Evolutionary conservation across 495 filamentous ascomycete species (phyloP).

Genomic region (Beverwykella pulmonaria): DNA sequence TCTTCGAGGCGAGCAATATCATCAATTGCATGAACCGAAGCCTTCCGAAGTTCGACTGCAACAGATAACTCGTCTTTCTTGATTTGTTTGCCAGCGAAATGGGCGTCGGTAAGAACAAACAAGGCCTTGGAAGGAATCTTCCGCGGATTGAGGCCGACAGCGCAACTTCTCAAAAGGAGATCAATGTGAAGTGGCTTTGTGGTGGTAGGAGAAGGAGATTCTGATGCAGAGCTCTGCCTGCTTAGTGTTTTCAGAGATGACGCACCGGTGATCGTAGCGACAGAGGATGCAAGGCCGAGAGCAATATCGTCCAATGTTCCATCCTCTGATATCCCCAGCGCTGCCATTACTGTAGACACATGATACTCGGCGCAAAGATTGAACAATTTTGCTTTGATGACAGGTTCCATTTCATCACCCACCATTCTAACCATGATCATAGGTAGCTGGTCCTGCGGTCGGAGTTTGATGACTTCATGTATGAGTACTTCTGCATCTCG

Average conservation of each 20-base stretch:
- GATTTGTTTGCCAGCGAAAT: conserved; percentile 63
- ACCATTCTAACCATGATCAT: conserved; percentile 82
- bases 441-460: conserved; percentile 49
- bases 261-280: conserved; percentile 71
- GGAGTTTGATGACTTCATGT: conserved; percentile 50
- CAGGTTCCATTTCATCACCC: conserved; percentile 90
- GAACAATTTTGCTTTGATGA: conserved; percentile 81
- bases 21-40: conserved; percentile 81
- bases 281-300: conserved; percentile 73
- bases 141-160: conserved; percentile 84
- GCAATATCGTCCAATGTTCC: conserved; percentile 67
- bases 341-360: conserved; percentile 75
- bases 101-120: conserved; percentile 76
- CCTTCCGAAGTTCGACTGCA: conserved; percentile 70
- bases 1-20: conserved; percentile 59
- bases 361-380: conserved; percentile 83
- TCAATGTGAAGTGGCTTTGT: conserved; percentile 67
- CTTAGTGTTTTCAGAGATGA: conserved; percentile 36
- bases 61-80: conserved; percentile 62
- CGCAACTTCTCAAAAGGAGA: conserved; percentile 73
- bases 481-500: conserved; percentile 78
- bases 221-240: conserved; percentile 40
- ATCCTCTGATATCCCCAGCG: conserved; percentile 69
- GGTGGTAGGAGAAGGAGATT: conserved; percentile 30
- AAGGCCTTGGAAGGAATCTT: conserved; percentile 71